These are phyloP conservation scores for Ophiobolus disseminans DNA, from an alignment of 2,329 filamentous ascomycete species.

Conservation along the genomic window DNA sequence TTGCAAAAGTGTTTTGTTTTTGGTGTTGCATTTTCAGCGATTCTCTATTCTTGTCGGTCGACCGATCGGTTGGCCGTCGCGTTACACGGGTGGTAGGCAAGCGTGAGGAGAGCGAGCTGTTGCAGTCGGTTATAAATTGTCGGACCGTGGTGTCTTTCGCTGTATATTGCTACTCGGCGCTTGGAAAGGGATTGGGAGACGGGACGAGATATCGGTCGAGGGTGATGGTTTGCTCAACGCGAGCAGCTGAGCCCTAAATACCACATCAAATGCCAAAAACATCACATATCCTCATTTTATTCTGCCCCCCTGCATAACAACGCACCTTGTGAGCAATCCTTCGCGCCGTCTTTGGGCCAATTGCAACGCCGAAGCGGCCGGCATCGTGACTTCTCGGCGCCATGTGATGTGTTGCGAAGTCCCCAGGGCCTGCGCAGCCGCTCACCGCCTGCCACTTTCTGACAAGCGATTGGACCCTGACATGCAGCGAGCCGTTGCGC, in stretches of 20 bases:
- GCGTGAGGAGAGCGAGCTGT: slow-evolving; percentile 29
- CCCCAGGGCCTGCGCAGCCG: slow-evolving; percentile 12
- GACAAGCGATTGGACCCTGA: slow-evolving; percentile 33
- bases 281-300: slow-evolving; percentile 23
- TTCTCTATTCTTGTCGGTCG: slow-evolving; percentile 28
- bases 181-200: neutral
- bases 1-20: slow-evolving; percentile 42
- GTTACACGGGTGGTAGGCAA: slow-evolving; percentile 31
- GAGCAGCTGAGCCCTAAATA: slow-evolving; percentile 19
- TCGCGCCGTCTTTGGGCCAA: slow-evolving; percentile 14
- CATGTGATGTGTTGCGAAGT: slow-evolving; percentile 30
- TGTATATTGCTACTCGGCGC: slow-evolving; percentile 12
- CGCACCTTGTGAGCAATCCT: slow-evolving; percentile 25
- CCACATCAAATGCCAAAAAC: slow-evolving; percentile 25
- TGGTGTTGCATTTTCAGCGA: slow-evolving; percentile 41
- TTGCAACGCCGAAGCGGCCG: slow-evolving; percentile 31
- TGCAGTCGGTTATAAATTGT: slow-evolving; percentile 19
- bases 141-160: slow-evolving; percentile 10
- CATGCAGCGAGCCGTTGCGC: neutral
- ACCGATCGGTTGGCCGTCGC: slow-evolving; percentile 26
- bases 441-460: slow-evolving; percentile 36
- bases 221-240: neutral
- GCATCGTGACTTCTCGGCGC: slow-evolving; percentile 35
- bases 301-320: slow-evolving; percentile 16
- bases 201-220: neutral